Conservation (phyloP, 31 red algal genomes). For the Porphyra umbilicalis region DNA sequence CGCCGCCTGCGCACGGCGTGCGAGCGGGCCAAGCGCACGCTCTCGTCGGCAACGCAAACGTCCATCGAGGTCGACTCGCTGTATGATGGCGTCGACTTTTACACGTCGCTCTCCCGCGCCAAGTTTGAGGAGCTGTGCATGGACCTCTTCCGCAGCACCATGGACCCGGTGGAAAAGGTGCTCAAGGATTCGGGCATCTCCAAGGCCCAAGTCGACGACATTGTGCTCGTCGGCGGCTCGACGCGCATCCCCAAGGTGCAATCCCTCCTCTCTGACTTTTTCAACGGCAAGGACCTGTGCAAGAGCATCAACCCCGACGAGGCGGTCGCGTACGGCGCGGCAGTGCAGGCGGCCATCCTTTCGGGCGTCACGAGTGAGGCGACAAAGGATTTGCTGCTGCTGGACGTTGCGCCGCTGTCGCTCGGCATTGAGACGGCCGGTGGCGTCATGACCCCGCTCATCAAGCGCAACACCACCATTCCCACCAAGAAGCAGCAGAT, state of each 20-base stretch:
- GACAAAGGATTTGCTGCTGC: constrained; percentile 45
- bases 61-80: constrained; percentile 40
- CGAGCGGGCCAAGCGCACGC: constrained; percentile 32
- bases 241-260: constrained; percentile 42
- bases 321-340: constrained; percentile 48
- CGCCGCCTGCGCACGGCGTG: constrained; percentile 12
- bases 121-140: constrained; percentile 38
- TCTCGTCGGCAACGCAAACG: constrained; percentile 29
- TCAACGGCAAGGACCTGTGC: constrained; percentile 52
- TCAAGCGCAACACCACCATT: constrained; percentile 39
- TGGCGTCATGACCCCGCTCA: constrained; percentile 53
- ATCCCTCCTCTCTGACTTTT: constrained; percentile 26
- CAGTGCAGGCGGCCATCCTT: constrained; percentile 38
- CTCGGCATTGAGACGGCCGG: constrained; percentile 57
- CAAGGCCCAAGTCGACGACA: constrained; percentile 44
- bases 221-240: constrained; percentile 45
- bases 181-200: constrained; percentile 26
- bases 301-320: constrained; percentile 52
- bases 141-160: constrained; percentile 31
- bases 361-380: constrained; percentile 21
- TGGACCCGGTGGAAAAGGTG: constrained; percentile 29
- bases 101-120: constrained; percentile 17
- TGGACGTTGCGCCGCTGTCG: constrained; percentile 53
- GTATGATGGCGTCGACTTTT: constrained; percentile 31
- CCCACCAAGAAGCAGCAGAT: constrained; percentile 39